phyloP scores from a whole-genome alignment of 2,329 filamentous ascomycete genomes.

The Metarhizium brunneum region DNA sequence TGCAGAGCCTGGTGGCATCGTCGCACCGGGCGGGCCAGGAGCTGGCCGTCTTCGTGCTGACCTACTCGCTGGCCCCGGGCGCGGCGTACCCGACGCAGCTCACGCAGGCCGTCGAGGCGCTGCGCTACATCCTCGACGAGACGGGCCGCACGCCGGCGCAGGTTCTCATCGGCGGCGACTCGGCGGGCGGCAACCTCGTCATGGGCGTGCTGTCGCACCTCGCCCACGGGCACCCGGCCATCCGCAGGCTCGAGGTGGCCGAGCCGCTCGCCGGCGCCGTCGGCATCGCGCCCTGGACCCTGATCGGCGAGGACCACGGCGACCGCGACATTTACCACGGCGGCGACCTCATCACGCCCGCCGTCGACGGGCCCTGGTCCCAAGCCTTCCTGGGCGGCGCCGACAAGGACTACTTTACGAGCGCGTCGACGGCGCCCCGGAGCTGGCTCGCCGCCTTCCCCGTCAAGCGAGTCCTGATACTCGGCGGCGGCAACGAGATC shows the following conservation, averaged over 20 bases:
- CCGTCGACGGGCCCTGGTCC: constrained; percentile 8
- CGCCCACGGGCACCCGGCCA: constrained; percentile 12
- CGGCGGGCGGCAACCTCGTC: constrained; percentile 13
- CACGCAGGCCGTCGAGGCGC: constrained; percentile 11
- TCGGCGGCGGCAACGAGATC: constrained; percentile 11
- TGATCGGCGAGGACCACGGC: constrained; percentile 7
- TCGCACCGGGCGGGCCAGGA: constrained; percentile 7
- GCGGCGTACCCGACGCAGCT: constrained; percentile 14
- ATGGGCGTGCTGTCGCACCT: constrained; percentile 14
- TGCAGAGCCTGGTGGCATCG: constrained; percentile 8
- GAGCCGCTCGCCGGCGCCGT: constrained; percentile 10
- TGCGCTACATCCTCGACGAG: constrained; percentile 10
- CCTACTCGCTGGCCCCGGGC: constrained; percentile 12
- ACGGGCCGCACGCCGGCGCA: constrained; percentile 6
- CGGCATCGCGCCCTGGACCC: constrained; percentile 12
- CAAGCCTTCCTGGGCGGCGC: constrained; percentile 8
- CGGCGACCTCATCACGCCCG: constrained; percentile 11
- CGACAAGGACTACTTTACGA: constrained; percentile 11
- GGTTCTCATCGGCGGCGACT: constrained; percentile 14
- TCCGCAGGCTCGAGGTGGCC: constrained; percentile 8
- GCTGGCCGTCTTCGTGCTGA: constrained; percentile 11
- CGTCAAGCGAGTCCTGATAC: constrained; percentile 10
- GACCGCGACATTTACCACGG: constrained; percentile 8
- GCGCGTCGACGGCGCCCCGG: constrained; percentile 8
- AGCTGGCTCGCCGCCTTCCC: constrained; percentile 13